These are phyloP conservation scores for Azolla pinnata DNA, from an alignment of 75 land plant species.

Conservation along the genomic window DNA sequence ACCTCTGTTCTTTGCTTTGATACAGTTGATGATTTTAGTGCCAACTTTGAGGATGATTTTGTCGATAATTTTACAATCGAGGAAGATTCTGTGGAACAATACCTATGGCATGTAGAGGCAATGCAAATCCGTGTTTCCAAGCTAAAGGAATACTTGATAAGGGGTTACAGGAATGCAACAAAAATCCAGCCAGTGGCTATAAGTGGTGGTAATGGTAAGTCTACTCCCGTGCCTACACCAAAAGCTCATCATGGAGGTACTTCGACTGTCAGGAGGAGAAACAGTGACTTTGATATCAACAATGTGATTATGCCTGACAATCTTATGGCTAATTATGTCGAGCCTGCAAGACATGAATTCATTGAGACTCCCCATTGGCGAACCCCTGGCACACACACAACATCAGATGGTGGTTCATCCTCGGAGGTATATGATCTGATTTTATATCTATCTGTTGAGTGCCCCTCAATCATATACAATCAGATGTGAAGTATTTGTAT, in stretches of 20 bases:
- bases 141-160: slow-evolving; percentile 22
- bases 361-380: slow-evolving; percentile 38
- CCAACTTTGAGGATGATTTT: slow-evolving; percentile 4
- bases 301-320: slow-evolving; percentile 33
- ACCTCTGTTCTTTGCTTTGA: slow-evolving; percentile 4
- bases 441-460: no score
- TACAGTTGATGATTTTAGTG: slow-evolving; percentile 5
- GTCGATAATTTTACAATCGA: slow-evolving; percentile 2
- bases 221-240: no score
- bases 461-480: no score
- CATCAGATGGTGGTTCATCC: slow-evolving; percentile 2
- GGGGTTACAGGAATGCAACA: no score
- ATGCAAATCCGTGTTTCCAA: slow-evolving; percentile 29
- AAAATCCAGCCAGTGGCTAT: no score
- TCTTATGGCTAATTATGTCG: slow-evolving; percentile 29
- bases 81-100: slow-evolving; percentile 25
- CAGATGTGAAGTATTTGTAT: no score
- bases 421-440: no score
- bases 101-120: slow-evolving; percentile 28
- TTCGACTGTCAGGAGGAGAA: slow-evolving; percentile 14
- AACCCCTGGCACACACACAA: slow-evolving; percentile 5
- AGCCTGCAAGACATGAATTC: slow-evolving; percentile 34
- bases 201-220: no score
- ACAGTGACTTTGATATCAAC: slow-evolving; percentile 29
- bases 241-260: slow-evolving; percentile 5